A percentile compares a stretch with the other conserved stretches of the same genome.
These are phyloP conservation scores for Eucalyptus erythrocorys DNA, from an alignment of 345 rosid genomes.

Conservation along the genomic window DNA sequence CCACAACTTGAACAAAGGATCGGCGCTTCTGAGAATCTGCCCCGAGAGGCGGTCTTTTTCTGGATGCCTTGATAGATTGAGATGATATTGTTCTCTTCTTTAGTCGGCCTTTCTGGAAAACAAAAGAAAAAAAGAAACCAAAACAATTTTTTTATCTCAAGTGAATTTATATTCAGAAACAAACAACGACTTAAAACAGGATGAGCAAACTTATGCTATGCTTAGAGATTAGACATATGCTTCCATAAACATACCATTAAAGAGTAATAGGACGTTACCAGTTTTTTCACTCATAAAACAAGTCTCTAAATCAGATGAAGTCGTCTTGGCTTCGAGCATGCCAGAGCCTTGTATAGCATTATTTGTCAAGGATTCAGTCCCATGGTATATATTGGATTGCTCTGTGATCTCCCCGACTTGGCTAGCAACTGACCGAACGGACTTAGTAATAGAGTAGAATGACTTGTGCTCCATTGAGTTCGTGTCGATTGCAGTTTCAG, in stretches of 20 bases:
- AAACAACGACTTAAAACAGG: not conserved
- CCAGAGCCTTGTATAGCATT: not conserved
- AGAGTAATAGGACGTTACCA: not conserved
- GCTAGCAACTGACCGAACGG: slow-evolving; percentile 7
- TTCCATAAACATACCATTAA: not conserved
- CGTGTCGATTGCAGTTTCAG: not conserved
- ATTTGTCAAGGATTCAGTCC: not conserved
- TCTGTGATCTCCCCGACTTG: not conserved
- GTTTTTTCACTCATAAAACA: not conserved
- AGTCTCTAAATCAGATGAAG: slow-evolving; percentile 1
- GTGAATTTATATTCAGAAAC: not conserved
- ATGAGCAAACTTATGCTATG: not conserved
- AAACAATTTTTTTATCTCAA: not conserved
- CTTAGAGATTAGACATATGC: not conserved
- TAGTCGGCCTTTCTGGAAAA: not conserved
- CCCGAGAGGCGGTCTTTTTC: not conserved
- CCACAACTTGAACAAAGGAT: slow-evolving; percentile 49
- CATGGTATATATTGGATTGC: not conserved
- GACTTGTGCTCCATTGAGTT: slow-evolving; percentile 5
- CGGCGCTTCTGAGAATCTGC: slow-evolving; percentile 20
- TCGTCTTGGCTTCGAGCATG: not conserved
- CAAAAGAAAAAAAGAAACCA: not conserved
- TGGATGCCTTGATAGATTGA: not conserved
- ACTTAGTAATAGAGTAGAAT: slow-evolving; percentile 21
- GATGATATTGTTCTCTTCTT: not conserved